Base-by-base conservation (phyloP, 495 filamentous ascomycete genomes). In the Clohesyomyces aquaticus region DNA sequence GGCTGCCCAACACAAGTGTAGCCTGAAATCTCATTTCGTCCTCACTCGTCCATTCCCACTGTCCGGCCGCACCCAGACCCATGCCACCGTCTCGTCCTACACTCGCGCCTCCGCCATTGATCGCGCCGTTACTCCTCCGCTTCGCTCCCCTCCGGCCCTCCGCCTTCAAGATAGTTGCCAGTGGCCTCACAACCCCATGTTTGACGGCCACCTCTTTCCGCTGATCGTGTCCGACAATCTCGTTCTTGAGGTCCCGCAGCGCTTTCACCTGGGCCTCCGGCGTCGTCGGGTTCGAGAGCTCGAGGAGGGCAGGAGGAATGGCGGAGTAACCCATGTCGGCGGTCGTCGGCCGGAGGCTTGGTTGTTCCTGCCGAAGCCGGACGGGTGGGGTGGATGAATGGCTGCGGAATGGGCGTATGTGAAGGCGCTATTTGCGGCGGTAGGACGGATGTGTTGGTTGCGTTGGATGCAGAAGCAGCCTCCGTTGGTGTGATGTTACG, bases 151-250 rank as follows among this genome's bases (percentile, higher is more conserved):
- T 71, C 51, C 71, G 74, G 18, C 66, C 55, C 52, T 61, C 54
- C 3, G 67, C 47, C 12, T 54, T 46, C 57, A 96, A 75, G 27
- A 91, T 81, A 45, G 81, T 78, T 53, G 87, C 83, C 32, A 97
- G 77, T 41, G 83, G 78, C 25, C 83, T 82, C 42, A 96, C 76
- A 25, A 96, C 78, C 14, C 91, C 92, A 48, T 79, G 74, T 49
- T 77, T 76, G 21, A 98, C 77, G 81, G 85, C 91, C 41, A 82
- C 66, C 70, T 91, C 88, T 74, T 98, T 98, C 71, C 86, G 85
- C 71, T 94, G 87, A 25, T 89, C 84, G 76, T 97, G 91, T 29
- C 94, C 94, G 66, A 96, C 85, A 43, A 94, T 78, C 59, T 95
- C 88, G 75, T 96, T 92, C 79, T 96, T 98, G 14, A 98, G 75